Evolutionary conservation across 352 stramenopile species (phyloP), one percentile per base, ranked within the genome.

Genomic region (Globisporangium radiosum): DNA sequence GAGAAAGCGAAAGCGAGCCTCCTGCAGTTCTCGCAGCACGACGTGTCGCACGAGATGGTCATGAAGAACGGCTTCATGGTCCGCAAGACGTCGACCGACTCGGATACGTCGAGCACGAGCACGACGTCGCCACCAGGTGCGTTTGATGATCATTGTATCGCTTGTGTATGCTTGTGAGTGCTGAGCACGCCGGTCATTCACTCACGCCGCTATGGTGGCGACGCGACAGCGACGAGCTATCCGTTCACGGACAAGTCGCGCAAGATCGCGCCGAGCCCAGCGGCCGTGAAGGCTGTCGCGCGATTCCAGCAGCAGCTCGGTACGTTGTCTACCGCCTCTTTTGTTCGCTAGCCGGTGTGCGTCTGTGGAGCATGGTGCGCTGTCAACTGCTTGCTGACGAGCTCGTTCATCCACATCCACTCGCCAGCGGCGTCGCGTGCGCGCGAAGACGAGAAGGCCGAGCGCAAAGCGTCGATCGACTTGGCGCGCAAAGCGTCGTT

Each of bases 1-100:
- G 71, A 80, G 51, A 81, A 85, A 54, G 77, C 77, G 14, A 87
- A 87, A 59, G 72, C 68, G 0, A 64, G 68, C 42, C 61, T 87
- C 5, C 63, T 75, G 11, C 72, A 87, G 56, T 87, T 75, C 57
- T 76, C 78, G n/a, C 71, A 81, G 65, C 71, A 75, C 33, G 69
- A 87, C 40, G 65, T 78, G 3, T 68, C 69, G 5, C 73, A 87
- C 49, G 70, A 87, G 48, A 76, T 79, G 66, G 60, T 75, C 10
- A 87, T 89, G 79, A 75, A 72, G 44, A 89, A 89, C 52, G 79
- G 79, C 36, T 63, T 87, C 4, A 73, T 72, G 59, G 63, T 83
- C 17, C 69, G 1, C 80, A 87, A 60, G 59, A 66, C 25, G 42
- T 66, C 47, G 33, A 19, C 54, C 10, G 59, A 64, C 47, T 64